Conservation (phyloP, 2,329 filamentous ascomycete species). For the Fusarium guadeloupense region DNA sequence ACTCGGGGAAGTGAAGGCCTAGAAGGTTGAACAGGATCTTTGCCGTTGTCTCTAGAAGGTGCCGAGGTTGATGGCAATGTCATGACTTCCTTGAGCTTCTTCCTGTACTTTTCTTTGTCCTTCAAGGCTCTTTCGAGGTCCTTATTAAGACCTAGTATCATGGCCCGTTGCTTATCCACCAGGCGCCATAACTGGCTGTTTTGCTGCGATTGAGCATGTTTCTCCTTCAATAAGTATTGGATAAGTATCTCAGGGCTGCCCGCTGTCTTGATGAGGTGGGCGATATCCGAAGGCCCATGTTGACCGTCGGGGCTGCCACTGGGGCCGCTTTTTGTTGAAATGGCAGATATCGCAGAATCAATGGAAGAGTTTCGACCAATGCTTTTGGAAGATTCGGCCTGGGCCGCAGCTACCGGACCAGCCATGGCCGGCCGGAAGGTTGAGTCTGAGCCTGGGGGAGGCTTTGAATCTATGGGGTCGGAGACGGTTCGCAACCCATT, state of each 20-base stretch:
- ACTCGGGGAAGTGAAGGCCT: conserved; percentile 33
- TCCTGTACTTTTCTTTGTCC: conserved; percentile 93
- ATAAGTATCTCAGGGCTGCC: conserved; percentile 92
- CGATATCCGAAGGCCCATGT: conserved; percentile 77
- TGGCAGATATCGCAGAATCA: conserved; percentile 87
- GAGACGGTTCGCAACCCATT: conserved; percentile 61
- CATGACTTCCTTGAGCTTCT: conserved; percentile 83
- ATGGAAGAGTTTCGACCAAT: conserved; percentile 83
- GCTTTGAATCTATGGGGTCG: conserved; percentile 56
- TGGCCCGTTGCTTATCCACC: conserved; percentile 93
- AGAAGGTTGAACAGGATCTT: conserved; percentile 10
- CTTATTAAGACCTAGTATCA: conserved; percentile 94
- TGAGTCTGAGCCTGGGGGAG: conserved; percentile 52
- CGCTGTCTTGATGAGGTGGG: conserved; percentile 80
- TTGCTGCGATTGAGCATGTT: conserved; percentile 86
- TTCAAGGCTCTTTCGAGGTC: conserved; percentile 90
- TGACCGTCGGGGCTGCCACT: conserved; percentile 65
- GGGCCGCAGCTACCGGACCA: conserved; percentile 54
- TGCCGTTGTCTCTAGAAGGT: conserved; percentile 34
- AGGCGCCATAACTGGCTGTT: conserved; percentile 94
- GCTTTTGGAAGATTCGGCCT: conserved; percentile 52
- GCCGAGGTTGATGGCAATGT: conserved; percentile 50
- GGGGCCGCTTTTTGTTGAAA: conserved; percentile 69
- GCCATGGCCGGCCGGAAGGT: conserved; percentile 57
- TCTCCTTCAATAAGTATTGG: conserved; percentile 88